phyloP scores from a whole-genome alignment of 164 flowering plant genomes.

The Taxillus chinensis region DNA sequence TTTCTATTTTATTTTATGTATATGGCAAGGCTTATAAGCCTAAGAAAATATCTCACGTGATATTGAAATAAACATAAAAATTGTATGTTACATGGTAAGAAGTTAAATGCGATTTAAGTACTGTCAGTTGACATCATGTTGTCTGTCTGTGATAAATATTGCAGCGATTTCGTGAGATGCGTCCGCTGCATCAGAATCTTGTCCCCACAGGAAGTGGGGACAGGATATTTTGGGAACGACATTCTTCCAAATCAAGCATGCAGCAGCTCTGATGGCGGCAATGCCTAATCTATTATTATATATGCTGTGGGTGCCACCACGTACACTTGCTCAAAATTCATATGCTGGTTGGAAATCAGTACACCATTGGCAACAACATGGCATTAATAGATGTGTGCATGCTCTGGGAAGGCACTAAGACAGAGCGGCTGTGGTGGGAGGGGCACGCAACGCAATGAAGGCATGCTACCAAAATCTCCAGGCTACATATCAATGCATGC shows the following conservation, averaged over 20 bases:
- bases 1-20: too few species aligned
- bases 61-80: too few species aligned
- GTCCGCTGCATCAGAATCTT: slow-evolving; percentile 83
- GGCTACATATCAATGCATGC: neutral
- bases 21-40: too few species aligned
- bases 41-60: too few species aligned
- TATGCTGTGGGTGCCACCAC: too few species aligned
- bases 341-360: neutral
- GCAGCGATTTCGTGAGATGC: slow-evolving; percentile 91
- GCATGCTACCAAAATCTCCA: too few species aligned
- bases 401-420: too few species aligned
- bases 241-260: slow-evolving; percentile 82
- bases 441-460: too few species aligned
- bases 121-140: neutral
- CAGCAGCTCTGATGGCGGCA: slow-evolving; percentile 88
- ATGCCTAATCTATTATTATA: too few species aligned
- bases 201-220: slow-evolving; percentile 93
- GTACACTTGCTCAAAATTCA: neutral
- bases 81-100: too few species aligned
- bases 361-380: neutral
- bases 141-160: slow-evolving; percentile 4
- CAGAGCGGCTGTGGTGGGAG: too few species aligned
- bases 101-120: neutral
- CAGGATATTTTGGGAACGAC: slow-evolving; percentile 61
- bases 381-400: too few species aligned